These are phyloP conservation scores for Steccherinum ochraceum DNA, from an alignment of 768 basidiomycete species.

Conservation along the genomic window DNA sequence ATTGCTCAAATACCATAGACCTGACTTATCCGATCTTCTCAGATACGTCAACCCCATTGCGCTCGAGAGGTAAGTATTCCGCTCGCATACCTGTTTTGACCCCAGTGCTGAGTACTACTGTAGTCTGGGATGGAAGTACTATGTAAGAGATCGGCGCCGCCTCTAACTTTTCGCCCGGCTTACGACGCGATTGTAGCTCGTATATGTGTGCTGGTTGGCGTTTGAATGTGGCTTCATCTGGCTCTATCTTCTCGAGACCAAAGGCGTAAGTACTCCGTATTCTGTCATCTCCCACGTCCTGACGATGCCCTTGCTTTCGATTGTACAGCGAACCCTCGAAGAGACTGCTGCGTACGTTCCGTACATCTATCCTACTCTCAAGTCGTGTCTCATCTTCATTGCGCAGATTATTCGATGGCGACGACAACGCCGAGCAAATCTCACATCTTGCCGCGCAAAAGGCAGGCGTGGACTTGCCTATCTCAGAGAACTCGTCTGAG, in stretches of 20 bases:
- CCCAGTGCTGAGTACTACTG: neutral
- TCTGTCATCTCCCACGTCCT: neutral
- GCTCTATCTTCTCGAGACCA: constrained; percentile 32
- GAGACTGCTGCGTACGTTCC: constrained; percentile 27
- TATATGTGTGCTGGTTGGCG: constrained; percentile 34
- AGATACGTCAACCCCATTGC: constrained; percentile 37
- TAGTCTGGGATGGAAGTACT: constrained; percentile 41
- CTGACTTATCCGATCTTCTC: neutral
- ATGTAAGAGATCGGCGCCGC: constrained; percentile 22
- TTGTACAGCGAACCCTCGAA: constrained; percentile 23
- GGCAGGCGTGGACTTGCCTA: constrained; percentile 7
- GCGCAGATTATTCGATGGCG: constrained; percentile 26
- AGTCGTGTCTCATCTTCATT: neutral
- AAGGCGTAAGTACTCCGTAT: constrained; percentile 17
- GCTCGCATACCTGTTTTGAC: neutral
- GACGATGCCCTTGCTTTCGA: neutral
- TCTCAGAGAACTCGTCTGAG: constrained; percentile 13
- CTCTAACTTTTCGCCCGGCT: no score
- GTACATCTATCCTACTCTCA: neutral
- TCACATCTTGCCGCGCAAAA: constrained; percentile 15
- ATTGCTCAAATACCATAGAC: no score
- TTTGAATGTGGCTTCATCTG: constrained; percentile 35
- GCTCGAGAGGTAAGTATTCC: constrained; percentile 16
- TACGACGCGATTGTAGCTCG: constrained; percentile 17
- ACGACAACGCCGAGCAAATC: constrained; percentile 17